These are phyloP conservation scores for Nymphaea thermarum DNA, from an alignment of 164 flowering plant genomes.

Conservation along the genomic window DNA sequence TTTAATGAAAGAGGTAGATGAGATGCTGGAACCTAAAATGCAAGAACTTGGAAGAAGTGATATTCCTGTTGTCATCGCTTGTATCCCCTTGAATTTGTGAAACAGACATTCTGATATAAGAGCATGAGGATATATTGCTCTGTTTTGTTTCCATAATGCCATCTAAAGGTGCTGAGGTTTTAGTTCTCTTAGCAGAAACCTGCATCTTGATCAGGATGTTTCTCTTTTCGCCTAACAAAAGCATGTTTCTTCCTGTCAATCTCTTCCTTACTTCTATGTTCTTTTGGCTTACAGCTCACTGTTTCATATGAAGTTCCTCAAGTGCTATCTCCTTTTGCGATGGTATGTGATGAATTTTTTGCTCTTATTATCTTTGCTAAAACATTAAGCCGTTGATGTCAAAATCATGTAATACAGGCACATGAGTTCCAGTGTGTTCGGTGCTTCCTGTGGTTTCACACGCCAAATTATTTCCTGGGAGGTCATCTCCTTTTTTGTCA, in stretches of 20 bases:
- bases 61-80: no score
- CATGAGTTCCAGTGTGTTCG: not conserved
- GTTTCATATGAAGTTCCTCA: constrained; percentile 90
- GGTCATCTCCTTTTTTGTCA: not conserved
- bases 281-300: constrained; percentile 53
- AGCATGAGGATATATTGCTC: no score
- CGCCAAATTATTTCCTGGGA: not conserved
- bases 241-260: not conserved
- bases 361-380: not conserved
- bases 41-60: no score
- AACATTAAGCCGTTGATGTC: not conserved
- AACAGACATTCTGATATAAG: no score
- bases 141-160: no score
- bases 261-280: not conserved
- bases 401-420: not conserved
- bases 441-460: not conserved
- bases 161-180: no score
- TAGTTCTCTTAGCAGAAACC: no score
- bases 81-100: no score
- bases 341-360: constrained; percentile 40
- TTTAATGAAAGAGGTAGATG: no score
- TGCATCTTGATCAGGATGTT: no score
- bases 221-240: no score
- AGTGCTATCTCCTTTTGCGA: constrained; percentile 59
- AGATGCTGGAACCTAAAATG: no score